These are phyloP conservation scores for Euphrasia confusa DNA, from an alignment of 257 asterid genomes.

Conservation along the genomic window DNA sequence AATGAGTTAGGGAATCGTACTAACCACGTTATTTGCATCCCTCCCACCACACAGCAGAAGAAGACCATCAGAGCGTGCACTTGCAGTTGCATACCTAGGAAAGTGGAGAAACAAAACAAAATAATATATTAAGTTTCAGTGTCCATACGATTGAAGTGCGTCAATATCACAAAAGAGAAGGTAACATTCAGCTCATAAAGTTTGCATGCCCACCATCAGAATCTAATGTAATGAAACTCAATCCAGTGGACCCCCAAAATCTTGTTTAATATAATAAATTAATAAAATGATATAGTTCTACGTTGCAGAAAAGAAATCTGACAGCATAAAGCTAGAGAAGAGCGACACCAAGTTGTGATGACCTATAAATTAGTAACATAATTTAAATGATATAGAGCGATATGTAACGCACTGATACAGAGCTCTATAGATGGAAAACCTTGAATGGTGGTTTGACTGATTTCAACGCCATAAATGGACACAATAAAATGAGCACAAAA, in stretches of 20 bases:
- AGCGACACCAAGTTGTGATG: background rate
- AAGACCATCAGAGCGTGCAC: slow-evolving; percentile 99
- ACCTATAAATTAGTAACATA: background rate
- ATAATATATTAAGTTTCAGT: slow-evolving; percentile 18
- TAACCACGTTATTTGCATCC: slow-evolving; percentile 97
- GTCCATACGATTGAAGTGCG: slow-evolving; percentile 15
- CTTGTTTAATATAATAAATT: background rate
- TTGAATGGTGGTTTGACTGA: slow-evolving; percentile 7
- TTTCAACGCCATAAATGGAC: background rate
- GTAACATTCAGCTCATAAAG: slow-evolving; percentile 3
- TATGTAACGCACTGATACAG: slow-evolving; percentile 1
- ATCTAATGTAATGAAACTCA: slow-evolving; percentile 6
- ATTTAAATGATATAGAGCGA: background rate
- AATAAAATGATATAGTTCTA: background rate
- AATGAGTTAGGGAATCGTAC: slow-evolving; percentile 20
- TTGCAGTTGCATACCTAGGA: slow-evolving; percentile 95
- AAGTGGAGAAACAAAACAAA: slow-evolving; percentile 24
- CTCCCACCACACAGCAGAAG: slow-evolving; percentile 99
- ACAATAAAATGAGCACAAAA: background rate
- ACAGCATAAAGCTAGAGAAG: slow-evolving; percentile 6
- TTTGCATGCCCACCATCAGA: slow-evolving; percentile 15
- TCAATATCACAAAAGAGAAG: slow-evolving; percentile 14
- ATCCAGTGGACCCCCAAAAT: slow-evolving; percentile 15
- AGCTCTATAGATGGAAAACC: slow-evolving; percentile 18
- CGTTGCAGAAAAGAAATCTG: background rate